Percentiles rank a stretch among this genome's conserved stretches.
These are phyloP conservation scores for Chionographis japonica DNA, from an alignment of 106 monocot genomes.

Conservation along the genomic window DNA sequence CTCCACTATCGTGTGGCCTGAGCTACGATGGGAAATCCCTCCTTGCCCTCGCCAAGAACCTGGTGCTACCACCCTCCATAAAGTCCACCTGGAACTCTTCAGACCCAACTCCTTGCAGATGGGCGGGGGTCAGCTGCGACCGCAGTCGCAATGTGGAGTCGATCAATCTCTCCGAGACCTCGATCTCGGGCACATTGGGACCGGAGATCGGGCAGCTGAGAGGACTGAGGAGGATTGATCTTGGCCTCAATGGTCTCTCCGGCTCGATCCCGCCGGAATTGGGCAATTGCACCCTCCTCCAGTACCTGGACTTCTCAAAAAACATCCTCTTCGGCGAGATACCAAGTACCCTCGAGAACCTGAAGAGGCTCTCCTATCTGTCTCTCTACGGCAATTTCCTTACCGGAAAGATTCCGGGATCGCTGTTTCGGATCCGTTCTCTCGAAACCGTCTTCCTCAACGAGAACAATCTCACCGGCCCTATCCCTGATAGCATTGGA, in stretches of 20 bases:
- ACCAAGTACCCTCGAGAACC: constrained; percentile 33
- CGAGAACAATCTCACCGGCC: constrained; percentile 50
- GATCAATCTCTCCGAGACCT: constrained; percentile 23
- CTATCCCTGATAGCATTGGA: constrained; percentile 35
- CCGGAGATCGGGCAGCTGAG: constrained; percentile 41
- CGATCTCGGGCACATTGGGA: constrained; percentile 47
- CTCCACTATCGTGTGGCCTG: constrained; percentile 26
- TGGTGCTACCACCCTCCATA: constrained; percentile 35
- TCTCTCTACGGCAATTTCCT: constrained; percentile 52
- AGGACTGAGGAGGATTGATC: constrained; percentile 31
- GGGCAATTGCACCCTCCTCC: constrained; percentile 53
- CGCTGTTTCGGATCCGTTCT: constrained; percentile 25
- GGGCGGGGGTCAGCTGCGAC: constrained; percentile 47
- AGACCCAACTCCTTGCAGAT: constrained; percentile 46
- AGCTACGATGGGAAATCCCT: constrained; percentile 45
- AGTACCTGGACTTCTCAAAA: constrained; percentile 47
- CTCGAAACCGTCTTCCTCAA: constrained; percentile 46
- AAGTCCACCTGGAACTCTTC: constrained; percentile 53
- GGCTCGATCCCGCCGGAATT: constrained; percentile 54
- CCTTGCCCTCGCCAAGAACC: constrained; percentile 37
- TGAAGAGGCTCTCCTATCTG: constrained; percentile 29
- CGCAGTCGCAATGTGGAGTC: constrained; percentile 18
- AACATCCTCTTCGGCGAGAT: constrained; percentile 58
- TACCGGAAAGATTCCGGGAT: constrained; percentile 42
- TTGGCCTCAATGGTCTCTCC: constrained; percentile 30